A percentile compares a stretch with the other conserved stretches of the same genome.
These are phyloP conservation scores for Candida endomychidarum DNA, from an alignment of 805 yeast species.

Conservation along the genomic window DNA sequence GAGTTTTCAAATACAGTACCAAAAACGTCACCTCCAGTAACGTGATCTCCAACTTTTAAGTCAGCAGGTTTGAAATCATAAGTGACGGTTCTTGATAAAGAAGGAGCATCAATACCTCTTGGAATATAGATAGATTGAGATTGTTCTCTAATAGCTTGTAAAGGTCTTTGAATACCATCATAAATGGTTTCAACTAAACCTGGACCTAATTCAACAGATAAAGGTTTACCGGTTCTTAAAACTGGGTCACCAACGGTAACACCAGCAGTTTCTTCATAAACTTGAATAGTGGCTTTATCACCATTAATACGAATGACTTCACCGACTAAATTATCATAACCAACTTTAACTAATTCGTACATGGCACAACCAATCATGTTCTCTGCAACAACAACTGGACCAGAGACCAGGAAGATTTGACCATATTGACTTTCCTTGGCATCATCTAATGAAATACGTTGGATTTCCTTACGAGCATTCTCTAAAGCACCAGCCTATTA, in stretches of 20 bases:
- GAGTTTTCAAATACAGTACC: conserved; percentile 95
- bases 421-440: conserved; percentile 80
- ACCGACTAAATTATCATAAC: conserved; percentile 95
- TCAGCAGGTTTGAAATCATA: conserved; percentile 85
- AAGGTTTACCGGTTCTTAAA: conserved; percentile 96
- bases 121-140: conserved; percentile 96
- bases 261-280: conserved; percentile 99
- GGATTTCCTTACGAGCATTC: conserved; percentile 92
- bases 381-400: conserved; percentile 97
- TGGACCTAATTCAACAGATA: conserved; percentile 98
- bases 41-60: conserved; percentile 91
- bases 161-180: conserved; percentile 99
- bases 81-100: conserved; percentile 76
- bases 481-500: conserved; percentile 91
- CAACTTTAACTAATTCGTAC: conserved; percentile 98
- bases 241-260: conserved; percentile 99
- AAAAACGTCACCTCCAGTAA: conserved; percentile 96
- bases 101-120: conserved; percentile 97
- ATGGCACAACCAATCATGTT: conserved; percentile 99
- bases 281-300: conserved; percentile 98
- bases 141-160: conserved; percentile 83
- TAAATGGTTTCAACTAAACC: conserved; percentile 99
- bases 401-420: conserved; percentile 90
- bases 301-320: conserved; percentile 96
- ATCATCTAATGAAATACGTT: conserved; percentile 76